Evolutionary conservation across 352 stramenopile species (phyloP), one percentile per base, ranked within the genome.

Genomic region (Pythium folliculosum): DNA sequence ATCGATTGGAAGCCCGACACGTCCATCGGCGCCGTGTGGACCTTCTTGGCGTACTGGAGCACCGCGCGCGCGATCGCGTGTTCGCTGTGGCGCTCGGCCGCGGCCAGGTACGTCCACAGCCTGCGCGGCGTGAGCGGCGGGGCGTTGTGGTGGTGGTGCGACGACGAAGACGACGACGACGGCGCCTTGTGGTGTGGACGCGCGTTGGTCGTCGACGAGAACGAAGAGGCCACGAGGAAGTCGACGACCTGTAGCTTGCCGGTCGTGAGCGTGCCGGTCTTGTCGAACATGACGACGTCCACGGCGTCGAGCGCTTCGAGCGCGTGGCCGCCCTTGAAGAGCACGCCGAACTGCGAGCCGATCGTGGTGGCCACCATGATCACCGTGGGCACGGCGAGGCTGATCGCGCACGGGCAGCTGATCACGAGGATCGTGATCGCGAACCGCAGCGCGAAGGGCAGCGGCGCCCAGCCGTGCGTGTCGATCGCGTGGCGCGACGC

Each of bases 321-420:
- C 0, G 81, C 86, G 7, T 79, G 73, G 0, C 86, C 84, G 27
- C 88, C 81, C 27, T 95, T 95, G 63, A 94, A 92, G 9, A 95
- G 80, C 21, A 95, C 81, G 22, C 88, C 88, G 60, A 86, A 81
- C 47, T 91, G 83, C 10, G 87, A 89, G 7, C 87, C 87, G 62
- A 93, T 86, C 14, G 86, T 89, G 12, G 82, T 93, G 4, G 83
- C 80, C 8, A 95, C 86, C 80, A 94, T 86, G 19, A 92, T 84
- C 35, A 84, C 85, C 55, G 84, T 94, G 10, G 84, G 84, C 9
- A 91, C 80, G 1, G 84, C 84, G 10, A 94, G 74, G 50, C 84
- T 90, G 63, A 94, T 89, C 8, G 86, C 86, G 43, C 84, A 91
- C 5, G 86, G 86, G 32, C 84, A 91, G 59, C 82, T 91, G 67